Evolutionary conservation across 2,329 filamentous ascomycete species (phyloP), one percentile per base, ranked within the genome.

Genomic region (Clonostachys rhizophaga): DNA sequence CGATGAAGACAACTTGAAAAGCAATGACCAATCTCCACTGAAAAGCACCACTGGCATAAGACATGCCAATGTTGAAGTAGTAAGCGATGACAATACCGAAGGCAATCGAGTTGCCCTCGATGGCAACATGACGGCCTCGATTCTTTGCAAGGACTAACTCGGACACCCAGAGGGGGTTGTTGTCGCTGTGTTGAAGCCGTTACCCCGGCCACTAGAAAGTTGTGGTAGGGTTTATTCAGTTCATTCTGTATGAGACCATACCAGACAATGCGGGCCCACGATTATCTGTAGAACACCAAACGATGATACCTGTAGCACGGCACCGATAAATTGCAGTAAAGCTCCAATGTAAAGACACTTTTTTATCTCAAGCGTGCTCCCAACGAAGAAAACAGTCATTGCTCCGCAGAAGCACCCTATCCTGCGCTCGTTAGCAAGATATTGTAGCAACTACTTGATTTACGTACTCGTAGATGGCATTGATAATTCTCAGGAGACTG

Each of bases 81-180:
- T 87, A 87, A 4, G 65, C 65, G 4, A 68, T 61, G 0, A 83
- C 78, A 1, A 87, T 82, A 55, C 84, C 84, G 43, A 87, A 81
- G 50, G 87, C 87, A 57, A 88, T 89, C 8, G 87, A 63, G 0
- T 83, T 88, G 52, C 89, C 89, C 55, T 89, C 85, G 46, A 86
- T 82, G 9, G 83, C 81, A 48, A 89, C 80, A 52, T 87, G 86
- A 43, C 82, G 75, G 6, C 86, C 86, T 39, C 86, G 76, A 3
- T 78, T 83, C 0, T 77, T 86, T 55, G 87, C 81, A 36, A 84
- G 78, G 1, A 83, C 79, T 1, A 81, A 85, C 62, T 88, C 86
- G 0, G 84, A 85, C 1, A 83, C 83, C 83, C 83, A 88, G 5
- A 87, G 83, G 0, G 85, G 85, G 0, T n/a, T n/a, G 84, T 78